Evolutionary conservation across 1,284 basidiomycete species (phyloP).

Genomic region (Rhodofomes roseus): DNA sequence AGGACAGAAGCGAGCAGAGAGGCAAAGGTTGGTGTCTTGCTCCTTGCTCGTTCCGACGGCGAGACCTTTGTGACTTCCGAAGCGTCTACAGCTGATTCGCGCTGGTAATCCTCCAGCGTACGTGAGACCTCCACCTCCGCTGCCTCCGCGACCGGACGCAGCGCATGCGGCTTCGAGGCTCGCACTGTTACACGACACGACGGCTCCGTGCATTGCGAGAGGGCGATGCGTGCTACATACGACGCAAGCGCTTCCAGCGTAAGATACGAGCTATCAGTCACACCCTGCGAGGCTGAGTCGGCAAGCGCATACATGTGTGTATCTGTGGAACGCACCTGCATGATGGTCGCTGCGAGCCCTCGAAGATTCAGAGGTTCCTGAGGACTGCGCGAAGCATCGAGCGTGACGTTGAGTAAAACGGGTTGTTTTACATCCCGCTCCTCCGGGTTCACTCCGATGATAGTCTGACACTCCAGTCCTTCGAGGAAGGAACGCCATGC

Average conservation of each 20-base stretch:
- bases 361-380: conserved; percentile 35
- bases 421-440: conserved; percentile 70
- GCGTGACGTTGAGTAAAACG: conserved; percentile 55
- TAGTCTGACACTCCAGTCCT: conserved; percentile 51
- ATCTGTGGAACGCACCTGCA: conserved; percentile 33
- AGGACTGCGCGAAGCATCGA: conserved; percentile 20
- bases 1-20: background rate
- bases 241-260: conserved; percentile 78
- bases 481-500: conserved; percentile 38
- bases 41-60: no score
- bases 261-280: conserved; percentile 49
- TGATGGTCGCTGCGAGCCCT: conserved; percentile 33
- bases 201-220: conserved; percentile 23
- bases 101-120: conserved; percentile 29
- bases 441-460: conserved; percentile 73
- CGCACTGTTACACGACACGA: conserved; percentile 47
- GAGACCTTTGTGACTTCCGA: background rate
- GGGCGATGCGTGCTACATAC: conserved; percentile 45
- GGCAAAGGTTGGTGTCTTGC: background rate
- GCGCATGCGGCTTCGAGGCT: conserved; percentile 75
- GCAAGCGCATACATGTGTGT: background rate
- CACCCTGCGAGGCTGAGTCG: conserved; percentile 28
- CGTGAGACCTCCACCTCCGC: conserved; percentile 62
- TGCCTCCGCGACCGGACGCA: conserved; percentile 60
- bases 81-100: background rate